A percentile compares a stretch with the other conserved stretches of the same genome.
Conservation (phyloP, 495 filamentous ascomycete genomes). For the Choiromyces venosus region DNA sequence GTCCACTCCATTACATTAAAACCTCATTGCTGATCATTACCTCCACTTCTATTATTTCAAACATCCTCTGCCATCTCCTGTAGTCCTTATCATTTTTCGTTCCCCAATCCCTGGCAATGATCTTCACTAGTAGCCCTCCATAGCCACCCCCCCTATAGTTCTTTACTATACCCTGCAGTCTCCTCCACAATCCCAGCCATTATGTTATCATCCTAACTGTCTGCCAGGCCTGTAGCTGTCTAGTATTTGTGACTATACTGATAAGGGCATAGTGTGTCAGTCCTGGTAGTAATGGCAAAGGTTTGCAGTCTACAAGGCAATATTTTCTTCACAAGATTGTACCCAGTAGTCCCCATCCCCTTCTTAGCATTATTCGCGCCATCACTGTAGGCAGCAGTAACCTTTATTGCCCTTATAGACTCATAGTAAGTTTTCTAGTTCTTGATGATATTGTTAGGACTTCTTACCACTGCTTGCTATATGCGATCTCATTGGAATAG, state of each 20-base stretch:
- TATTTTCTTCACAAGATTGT: background rate
- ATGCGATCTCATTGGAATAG: too few relatives aligned
- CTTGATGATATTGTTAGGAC: too few relatives aligned
- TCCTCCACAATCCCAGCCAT: background rate
- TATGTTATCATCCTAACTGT: background rate
- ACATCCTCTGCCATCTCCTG: too few relatives aligned
- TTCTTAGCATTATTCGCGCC: background rate
- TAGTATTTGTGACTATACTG: background rate
- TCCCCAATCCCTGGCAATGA: too few relatives aligned
- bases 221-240: background rate
- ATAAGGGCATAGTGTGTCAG: background rate
- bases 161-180: background rate
- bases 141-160: background rate
- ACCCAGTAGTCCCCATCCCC: background rate
- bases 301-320: background rate
- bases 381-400: background rate
- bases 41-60: too few relatives aligned
- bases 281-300: too few relatives aligned
- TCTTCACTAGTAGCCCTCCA: background rate
- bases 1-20: too few relatives aligned
- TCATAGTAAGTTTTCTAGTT: too few relatives aligned
- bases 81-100: background rate
- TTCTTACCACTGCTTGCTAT: too few relatives aligned
- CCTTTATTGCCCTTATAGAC: too few relatives aligned
- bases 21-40: too few relatives aligned